These are phyloP conservation scores for Ceratocystis papillata DNA, from an alignment of 2,329 filamentous ascomycete genomes.

Conservation along the genomic window DNA sequence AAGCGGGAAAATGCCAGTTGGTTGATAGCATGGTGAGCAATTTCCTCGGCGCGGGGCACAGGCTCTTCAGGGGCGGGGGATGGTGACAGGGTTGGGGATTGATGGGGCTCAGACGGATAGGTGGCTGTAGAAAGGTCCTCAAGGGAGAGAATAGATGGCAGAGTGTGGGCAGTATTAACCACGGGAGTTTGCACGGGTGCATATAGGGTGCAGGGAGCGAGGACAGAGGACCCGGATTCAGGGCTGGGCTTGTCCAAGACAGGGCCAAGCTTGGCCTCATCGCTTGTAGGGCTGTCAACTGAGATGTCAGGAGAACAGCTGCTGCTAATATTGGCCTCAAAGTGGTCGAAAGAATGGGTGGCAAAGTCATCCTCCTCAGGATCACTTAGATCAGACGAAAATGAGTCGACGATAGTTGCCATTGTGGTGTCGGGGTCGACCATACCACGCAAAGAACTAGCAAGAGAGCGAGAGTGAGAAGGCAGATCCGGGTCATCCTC, in stretches of 20 bases:
- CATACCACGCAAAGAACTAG: slow-evolving; percentile 12
- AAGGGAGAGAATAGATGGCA: slow-evolving; percentile 17
- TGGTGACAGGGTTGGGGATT: not conserved
- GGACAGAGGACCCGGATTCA: not conserved
- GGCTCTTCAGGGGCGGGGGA: slow-evolving; percentile 17
- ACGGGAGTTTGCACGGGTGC: slow-evolving; percentile 5
- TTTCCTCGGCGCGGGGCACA: slow-evolving; percentile 30
- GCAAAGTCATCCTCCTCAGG: slow-evolving; percentile 58
- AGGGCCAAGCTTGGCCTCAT: not conserved
- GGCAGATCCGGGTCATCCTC: slow-evolving; percentile 47
- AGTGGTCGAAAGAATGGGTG: slow-evolving; percentile 83
- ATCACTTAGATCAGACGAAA: slow-evolving; percentile 48
- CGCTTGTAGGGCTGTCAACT: not conserved
- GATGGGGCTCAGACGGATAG: not conserved
- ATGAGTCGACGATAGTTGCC: slow-evolving; percentile 37
- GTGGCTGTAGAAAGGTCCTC: not conserved
- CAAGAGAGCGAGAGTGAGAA: slow-evolving; percentile 25
- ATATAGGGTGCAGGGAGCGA: slow-evolving; percentile 9
- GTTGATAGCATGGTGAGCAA: slow-evolving; percentile 83
- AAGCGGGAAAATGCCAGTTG: slow-evolving; percentile 91
- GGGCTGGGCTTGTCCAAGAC: slow-evolving; percentile 12
- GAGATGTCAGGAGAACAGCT: slow-evolving; percentile 64
- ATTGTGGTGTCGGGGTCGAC: slow-evolving; percentile 37
- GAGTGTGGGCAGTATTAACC: not conserved
- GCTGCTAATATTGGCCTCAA: slow-evolving; percentile 72